Base-by-base conservation (phyloP, 495 filamentous ascomycete genomes). In the Daldinia grandis region DNA sequence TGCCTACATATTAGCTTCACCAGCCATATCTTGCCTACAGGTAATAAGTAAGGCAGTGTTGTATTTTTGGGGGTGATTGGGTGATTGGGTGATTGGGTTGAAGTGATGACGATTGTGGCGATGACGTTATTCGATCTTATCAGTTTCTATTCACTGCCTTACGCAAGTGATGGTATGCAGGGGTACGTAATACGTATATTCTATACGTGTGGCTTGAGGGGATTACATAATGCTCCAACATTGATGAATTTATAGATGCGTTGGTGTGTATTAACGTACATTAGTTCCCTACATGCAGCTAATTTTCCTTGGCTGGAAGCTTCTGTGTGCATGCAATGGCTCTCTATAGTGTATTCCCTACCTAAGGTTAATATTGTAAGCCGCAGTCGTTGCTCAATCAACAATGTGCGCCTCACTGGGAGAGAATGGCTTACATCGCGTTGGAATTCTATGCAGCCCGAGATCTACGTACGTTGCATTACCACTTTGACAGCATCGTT, bases 91-190 rank as follows among this genome's bases (percentile, higher is more conserved):
- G 49, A 25, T 60, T 58, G 15, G 57, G 57, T 53, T 42, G 58
- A 58, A 57, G 44, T 62, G 33, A 64, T 63, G 58, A 64, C 55
- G 59, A 72, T 35, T 8, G 54, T 61, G 55, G 60, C 64, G 54
- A 72, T 72, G 64, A 72, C 64, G 69, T 68, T 65, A 65, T 72
- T 57, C 38, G 53, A 61, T 54, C 60, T 72, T 72, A 64, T 72
- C 63, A 50, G 37, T 62, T 62, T 38, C 30, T 58, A 38, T 24
- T 47, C 21, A 5, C 17, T 33, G 30, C 25, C 15, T 44, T 21
- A 10, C 21, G n/a, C n/a, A 40, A 40, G 38, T 17, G 15, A 40
- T 40, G 38, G 15, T 5, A 40, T 40, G 5, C 38, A 17, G n/a
- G 38, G 15, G 38, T 47, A 47, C 19, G 42, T 47, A 47, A 47